These are phyloP conservation scores for Macroventuria anomochaeta DNA, from an alignment of 2,329 filamentous ascomycete species.

Conservation along the genomic window DNA sequence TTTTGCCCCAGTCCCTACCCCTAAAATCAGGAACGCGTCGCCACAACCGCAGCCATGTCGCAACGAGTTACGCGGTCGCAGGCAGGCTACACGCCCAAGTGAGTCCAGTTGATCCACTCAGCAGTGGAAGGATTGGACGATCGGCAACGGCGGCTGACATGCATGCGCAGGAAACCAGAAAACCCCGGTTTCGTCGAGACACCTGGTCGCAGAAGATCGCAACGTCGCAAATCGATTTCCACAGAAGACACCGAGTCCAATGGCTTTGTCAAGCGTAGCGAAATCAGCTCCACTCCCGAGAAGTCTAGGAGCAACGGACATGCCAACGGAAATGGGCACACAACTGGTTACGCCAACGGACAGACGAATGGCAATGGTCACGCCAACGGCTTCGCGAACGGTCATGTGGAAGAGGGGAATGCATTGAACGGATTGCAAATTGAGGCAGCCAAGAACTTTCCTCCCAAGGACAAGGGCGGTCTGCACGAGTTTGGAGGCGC, in stretches of 20 bases:
- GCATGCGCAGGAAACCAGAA: conserved; percentile 46
- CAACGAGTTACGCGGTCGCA: conserved; percentile 55
- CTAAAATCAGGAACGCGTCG: conserved; percentile 2
- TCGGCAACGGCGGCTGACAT: conserved; percentile 29
- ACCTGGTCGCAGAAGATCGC: conserved; percentile 52
- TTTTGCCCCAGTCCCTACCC: conserved; percentile 1
- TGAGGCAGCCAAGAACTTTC: conserved; percentile 48
- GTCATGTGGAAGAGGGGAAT: conserved; percentile 31
- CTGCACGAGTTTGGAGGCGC: conserved; percentile 86
- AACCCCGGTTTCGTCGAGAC: conserved; percentile 58
- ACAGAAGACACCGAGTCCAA: conserved; percentile 35
- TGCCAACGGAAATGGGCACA: conserved; percentile 25
- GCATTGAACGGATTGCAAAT: conserved; percentile 23
- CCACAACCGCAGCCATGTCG: conserved; percentile 38
- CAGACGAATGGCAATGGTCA: conserved; percentile 41
- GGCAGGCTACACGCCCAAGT: conserved; percentile 58
- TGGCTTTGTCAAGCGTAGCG: conserved; percentile 23
- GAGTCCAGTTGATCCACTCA: conserved; percentile 24
- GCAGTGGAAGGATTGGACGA: neutral
- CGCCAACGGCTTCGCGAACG: conserved; percentile 39
- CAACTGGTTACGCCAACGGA: conserved; percentile 48
- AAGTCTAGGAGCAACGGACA: conserved; percentile 4
- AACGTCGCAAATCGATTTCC: conserved; percentile 51
- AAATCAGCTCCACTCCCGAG: conserved; percentile 1
- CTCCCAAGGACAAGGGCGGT: conserved; percentile 54